Evolutionary conservation across 352 stramenopile species (phyloP), one percentile per base, ranked within the genome.

Genomic region (Phytophthora kernoviae): DNA sequence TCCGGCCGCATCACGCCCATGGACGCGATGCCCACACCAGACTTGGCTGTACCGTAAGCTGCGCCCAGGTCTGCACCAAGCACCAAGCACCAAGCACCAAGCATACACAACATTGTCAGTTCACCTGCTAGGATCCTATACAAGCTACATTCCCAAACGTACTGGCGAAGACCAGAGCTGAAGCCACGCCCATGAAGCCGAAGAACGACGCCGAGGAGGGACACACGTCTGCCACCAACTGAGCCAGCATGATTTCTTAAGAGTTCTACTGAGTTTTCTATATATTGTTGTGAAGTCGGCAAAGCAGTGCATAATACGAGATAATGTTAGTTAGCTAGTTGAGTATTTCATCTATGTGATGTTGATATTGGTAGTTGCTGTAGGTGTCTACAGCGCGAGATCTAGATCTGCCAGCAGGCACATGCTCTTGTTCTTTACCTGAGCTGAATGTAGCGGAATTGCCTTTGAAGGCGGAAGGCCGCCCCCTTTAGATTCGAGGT

Each of bases 171-270:
- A 98, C 91, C 59, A 98, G 87, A 20, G 92, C 93, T 50, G 88
- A 90, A 56, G 96, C 97, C 14, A 99, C 96, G 63, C 97, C 97
- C 96, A 99, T 99, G 79, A 99, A 99, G 64, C 96, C 97, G 68
- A 99, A 99, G 88, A 99, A 99, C 67, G 96, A 95, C 52, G 94
- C 95, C 70, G 88, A 98, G 54, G 94, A 93, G 47, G 96, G 94
- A 79, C 94, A 98, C 56, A 95, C 94, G 82, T 98, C 94, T 63
- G 90, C 93, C 65, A 85, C 73, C 37, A 77, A 52, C 54, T 87
- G 64, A 44, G 74, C 63, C 37, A 83, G 44, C 70, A 79, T 56
- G 72, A 52, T 54, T 56, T 46, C 33, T 66, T 49, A 56, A n/a
- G 30, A 24, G 43, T 68, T 61, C 45, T 64, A 60, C n/a, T 24